Evolutionary conservation across 1,284 basidiomycete species (phyloP).

Genomic region (Fistulinella cinereoalba): DNA sequence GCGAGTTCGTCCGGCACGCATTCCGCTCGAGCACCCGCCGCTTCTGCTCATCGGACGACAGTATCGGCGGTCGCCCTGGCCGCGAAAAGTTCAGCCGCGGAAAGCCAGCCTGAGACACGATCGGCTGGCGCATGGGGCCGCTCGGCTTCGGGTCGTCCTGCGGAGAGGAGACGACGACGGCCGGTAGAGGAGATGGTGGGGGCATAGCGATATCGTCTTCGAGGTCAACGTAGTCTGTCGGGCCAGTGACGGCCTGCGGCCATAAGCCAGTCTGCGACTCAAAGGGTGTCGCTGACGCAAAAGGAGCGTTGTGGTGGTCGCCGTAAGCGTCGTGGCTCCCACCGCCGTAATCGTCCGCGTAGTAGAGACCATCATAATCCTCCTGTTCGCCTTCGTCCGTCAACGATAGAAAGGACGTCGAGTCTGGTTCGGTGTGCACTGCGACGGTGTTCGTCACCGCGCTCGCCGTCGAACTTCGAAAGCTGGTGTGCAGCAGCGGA

Average conservation of each 20-base stretch:
- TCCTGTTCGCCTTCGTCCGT: conserved; percentile 23
- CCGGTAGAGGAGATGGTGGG: conserved; percentile 42
- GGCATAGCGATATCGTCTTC: conserved; percentile 21
- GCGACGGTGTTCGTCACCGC: conserved; percentile 39
- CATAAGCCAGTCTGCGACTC: conserved; percentile 13
- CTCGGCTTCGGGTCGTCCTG: conserved; percentile 8
- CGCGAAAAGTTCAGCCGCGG: conserved; percentile 53
- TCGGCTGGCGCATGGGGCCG: conserved; percentile 29
- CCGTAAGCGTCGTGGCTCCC: conserved; percentile 6
- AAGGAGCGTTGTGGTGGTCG: neutral
- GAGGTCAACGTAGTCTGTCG: conserved; percentile 4
- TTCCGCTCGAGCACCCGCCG: conserved; percentile 61
- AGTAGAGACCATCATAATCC: conserved; percentile 1
- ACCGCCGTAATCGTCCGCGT: conserved; percentile 10
- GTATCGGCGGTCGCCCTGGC: conserved; percentile 47
- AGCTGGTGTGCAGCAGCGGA: conserved; percentile 62
- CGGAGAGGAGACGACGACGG: conserved; percentile 45
- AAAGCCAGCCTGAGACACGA: conserved; percentile 32
- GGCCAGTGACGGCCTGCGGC: conserved; percentile 9
- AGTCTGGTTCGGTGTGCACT: conserved; percentile 16
- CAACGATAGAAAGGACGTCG: conserved; percentile 30
- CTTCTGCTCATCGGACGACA: conserved; percentile 53
- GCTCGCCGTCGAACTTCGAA: conserved; percentile 55
- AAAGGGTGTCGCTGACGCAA: neutral
- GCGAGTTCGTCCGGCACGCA: conserved; percentile 32